A percentile compares a stretch with the other conserved stretches of the same genome.
phyloP scores from a whole-genome alignment of 75 land plant genomes.

The Pinus albicaulis region DNA sequence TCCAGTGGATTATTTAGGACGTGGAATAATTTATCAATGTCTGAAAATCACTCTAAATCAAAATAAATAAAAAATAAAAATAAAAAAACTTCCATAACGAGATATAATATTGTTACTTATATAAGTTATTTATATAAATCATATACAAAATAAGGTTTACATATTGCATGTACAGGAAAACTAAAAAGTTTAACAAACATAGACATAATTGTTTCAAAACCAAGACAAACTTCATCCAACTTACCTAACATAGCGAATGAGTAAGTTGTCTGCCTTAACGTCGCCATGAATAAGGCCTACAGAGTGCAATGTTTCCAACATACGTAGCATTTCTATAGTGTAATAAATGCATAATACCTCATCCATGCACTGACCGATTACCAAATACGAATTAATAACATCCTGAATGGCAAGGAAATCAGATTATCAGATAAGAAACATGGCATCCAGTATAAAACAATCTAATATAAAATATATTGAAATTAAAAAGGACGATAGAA shows the following conservation, averaged over 20 bases:
- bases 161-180: neutral
- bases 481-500: neutral
- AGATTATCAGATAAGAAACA: neutral
- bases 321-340: slow-evolving; percentile 90
- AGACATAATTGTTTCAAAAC: neutral
- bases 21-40: neutral
- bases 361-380: slow-evolving; percentile 70
- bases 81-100: neutral
- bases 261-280: slow-evolving; percentile 96
- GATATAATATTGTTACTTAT: neutral
- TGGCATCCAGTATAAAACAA: neutral
- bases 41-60: neutral
- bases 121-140: neutral
- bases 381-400: slow-evolving; percentile 82
- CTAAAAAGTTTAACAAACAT: neutral
- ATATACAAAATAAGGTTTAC: neutral
- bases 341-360: slow-evolving; percentile 92
- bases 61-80: no score
- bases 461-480: neutral
- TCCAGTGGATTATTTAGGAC: neutral
- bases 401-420: slow-evolving; percentile 56
- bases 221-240: neutral
- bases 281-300: slow-evolving; percentile 94
- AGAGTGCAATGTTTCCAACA: slow-evolving; percentile 80
- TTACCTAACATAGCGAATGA: slow-evolving; percentile 87